Evolutionary conservation across 768 basidiomycete species (phyloP), one percentile per base, ranked within the genome.

Genomic region (Crepidotus variabilis): DNA sequence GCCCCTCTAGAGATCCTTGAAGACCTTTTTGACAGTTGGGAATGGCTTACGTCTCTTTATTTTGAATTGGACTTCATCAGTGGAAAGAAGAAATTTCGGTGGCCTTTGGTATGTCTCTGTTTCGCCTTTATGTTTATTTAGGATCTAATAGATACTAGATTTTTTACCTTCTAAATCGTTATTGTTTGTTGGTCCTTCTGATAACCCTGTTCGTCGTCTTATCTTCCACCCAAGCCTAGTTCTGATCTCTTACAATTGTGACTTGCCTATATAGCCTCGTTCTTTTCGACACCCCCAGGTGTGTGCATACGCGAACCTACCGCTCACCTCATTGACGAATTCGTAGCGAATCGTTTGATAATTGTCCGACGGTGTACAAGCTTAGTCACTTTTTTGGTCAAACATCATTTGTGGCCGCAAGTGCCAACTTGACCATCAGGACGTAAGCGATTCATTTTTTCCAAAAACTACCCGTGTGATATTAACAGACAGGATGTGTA

Each of bases 371-470:
- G 28, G 7, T 28, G 24, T 28, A 16, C 32, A 51, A 16, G n/a
- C 16, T 36, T 2, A 22, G 21, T 45, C n/a, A 79, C 74, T 71
- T 74, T 50, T 76, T 83, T 52, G 87, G 87, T 16, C 86, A 87
- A 67, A 79, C 81, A 14, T 73, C 86, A 16, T 80, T 88, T 39
- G 87, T 87, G 24, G 71, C 87, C 1, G 86, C 87, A 10, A 87
- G 85, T 64, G 81, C 88, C 56, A 88, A 88, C 63, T 76, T 89
- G 7, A 84, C 83, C 1, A 69, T 88, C 36, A 71, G 86, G 67
- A 88, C 87, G 85, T 86, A 66, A 60, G 82, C 72, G 0, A 2
- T 36, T 16, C 16, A 14, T 18, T 39, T 39, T 52, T 55, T 20
- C n/a, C n/a, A n/a, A n/a, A 53, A 20, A 35, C 51, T 23, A n/a